phyloP scores from a whole-genome alignment of 768 basidiomycete genomes.

The Serpula lacrymans region DNA sequence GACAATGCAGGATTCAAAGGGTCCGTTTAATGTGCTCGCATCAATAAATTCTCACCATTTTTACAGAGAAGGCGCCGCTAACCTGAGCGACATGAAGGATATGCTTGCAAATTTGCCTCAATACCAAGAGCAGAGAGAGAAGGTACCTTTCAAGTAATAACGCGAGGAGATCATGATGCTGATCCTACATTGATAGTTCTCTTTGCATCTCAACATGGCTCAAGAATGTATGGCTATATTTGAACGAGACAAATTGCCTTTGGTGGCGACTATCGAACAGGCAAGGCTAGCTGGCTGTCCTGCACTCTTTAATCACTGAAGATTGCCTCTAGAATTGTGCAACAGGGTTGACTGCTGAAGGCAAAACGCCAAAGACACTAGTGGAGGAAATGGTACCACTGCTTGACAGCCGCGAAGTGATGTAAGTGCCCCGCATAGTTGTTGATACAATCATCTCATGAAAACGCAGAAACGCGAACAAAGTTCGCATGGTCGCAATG shows the following conservation, averaged over 20 bases:
- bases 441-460: neutral
- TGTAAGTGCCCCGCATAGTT: constrained; percentile 44
- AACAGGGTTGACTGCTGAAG: constrained; percentile 87
- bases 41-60: constrained; percentile 8
- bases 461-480: constrained; percentile 71
- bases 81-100: constrained; percentile 97
- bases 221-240: constrained; percentile 96
- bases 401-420: constrained; percentile 80
- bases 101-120: constrained; percentile 95
- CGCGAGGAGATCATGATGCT: neutral
- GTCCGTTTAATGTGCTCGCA: constrained; percentile 37
- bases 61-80: constrained; percentile 73
- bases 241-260: constrained; percentile 79
- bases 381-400: constrained; percentile 99
- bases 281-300: too few species aligned
- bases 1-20: constrained; percentile 96
- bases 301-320: constrained; percentile 2
- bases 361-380: constrained; percentile 89
- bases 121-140: constrained; percentile 93
- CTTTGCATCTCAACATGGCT: constrained; percentile 94
- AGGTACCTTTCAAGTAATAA: constrained; percentile 44
- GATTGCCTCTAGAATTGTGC: constrained; percentile 72
- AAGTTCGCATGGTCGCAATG: constrained; percentile 93
- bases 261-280: constrained; percentile 89
- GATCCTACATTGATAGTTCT: constrained; percentile 60